These are phyloP conservation scores for Sextonia rubra DNA, from an alignment of 164 flowering plant species.

Conservation along the genomic window DNA sequence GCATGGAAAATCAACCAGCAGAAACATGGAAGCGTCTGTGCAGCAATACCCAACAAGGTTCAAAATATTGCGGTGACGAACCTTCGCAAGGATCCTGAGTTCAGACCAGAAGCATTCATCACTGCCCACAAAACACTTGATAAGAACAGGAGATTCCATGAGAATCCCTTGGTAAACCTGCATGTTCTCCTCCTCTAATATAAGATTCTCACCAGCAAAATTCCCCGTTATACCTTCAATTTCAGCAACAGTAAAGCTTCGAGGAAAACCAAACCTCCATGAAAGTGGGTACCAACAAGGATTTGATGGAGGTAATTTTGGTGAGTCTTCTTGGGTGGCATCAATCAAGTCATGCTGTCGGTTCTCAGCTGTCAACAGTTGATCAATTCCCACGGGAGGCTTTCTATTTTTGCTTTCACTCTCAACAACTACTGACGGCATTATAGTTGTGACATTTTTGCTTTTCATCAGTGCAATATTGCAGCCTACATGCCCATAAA, in stretches of 20 bases:
- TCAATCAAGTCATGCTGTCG: slow-evolving; percentile 1
- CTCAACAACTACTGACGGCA: slow-evolving; percentile 17
- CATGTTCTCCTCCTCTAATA: slow-evolving; percentile 11
- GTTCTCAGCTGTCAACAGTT: not conserved
- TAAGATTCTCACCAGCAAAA: slow-evolving; percentile 19
- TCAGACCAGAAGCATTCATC: slow-evolving; percentile 28
- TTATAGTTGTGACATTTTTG: slow-evolving; percentile 38
- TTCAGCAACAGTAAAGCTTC: slow-evolving; percentile 23
- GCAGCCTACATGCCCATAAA: slow-evolving; percentile 37
- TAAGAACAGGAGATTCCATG: slow-evolving; percentile 27
- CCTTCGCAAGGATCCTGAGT: slow-evolving; percentile 29
- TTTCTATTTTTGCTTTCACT: not conserved
- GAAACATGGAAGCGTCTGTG: slow-evolving; percentile 18
- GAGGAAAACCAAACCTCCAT: slow-evolving; percentile 33
- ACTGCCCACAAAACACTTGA: slow-evolving; percentile 21
- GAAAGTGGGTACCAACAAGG: slow-evolving; percentile 38
- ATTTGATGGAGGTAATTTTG: slow-evolving; percentile 12
- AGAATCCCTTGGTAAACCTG: slow-evolving; percentile 27
- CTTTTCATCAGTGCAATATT: slow-evolving; percentile 40
- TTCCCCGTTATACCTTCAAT: slow-evolving; percentile 31
- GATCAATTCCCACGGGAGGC: not conserved
- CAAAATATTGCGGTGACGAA: slow-evolving; percentile 39
- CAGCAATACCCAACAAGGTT: slow-evolving; percentile 49
- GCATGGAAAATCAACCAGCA: slow-evolving; percentile 27
- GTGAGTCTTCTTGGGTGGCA: not conserved